Evolutionary conservation across 352 stramenopile genomes (phyloP).

Genomic region (Phytophthora sansomeana): DNA sequence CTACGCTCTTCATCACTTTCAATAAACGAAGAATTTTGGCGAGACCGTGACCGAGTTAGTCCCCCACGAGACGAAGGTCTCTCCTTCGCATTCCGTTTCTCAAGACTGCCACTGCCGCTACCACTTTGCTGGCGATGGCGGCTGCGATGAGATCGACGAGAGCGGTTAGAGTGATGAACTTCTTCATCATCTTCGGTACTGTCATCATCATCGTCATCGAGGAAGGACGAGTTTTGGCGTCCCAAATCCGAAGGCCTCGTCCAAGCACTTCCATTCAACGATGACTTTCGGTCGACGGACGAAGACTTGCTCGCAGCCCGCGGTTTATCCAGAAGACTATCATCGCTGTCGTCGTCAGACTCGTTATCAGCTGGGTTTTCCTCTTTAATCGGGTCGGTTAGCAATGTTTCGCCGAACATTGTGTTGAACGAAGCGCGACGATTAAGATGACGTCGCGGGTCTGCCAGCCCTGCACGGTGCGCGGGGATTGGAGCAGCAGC

Average conservation of each 20-base stretch:
- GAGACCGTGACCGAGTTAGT: conserved; percentile 29
- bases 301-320: conserved; percentile 15
- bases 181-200: conserved; percentile 46
- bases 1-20: conserved; percentile 39
- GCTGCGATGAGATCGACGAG: conserved; percentile 24
- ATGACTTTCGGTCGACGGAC: conserved; percentile 33
- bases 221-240: conserved; percentile 43
- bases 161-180: conserved; percentile 13
- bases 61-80: conserved; percentile 27
- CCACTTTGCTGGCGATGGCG: conserved; percentile 39
- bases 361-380: conserved; percentile 64
- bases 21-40: conserved; percentile 41
- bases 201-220: conserved; percentile 43
- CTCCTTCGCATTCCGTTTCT: conserved; percentile 27
- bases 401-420: conserved; percentile 63
- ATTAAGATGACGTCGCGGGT: conserved; percentile 74
- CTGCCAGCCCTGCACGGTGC: conserved; percentile 44
- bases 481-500: conserved; percentile 27
- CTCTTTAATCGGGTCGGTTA: conserved; percentile 64
- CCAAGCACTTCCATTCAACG: conserved; percentile 27
- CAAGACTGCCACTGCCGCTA: conserved; percentile 31
- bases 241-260: conserved; percentile 21
- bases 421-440: conserved; percentile 64
- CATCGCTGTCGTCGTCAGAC: conserved; percentile 53
- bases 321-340: conserved; percentile 29